Conservation (phyloP, 257 asterid genomes). For the Lavandula angustifolia region DNA sequence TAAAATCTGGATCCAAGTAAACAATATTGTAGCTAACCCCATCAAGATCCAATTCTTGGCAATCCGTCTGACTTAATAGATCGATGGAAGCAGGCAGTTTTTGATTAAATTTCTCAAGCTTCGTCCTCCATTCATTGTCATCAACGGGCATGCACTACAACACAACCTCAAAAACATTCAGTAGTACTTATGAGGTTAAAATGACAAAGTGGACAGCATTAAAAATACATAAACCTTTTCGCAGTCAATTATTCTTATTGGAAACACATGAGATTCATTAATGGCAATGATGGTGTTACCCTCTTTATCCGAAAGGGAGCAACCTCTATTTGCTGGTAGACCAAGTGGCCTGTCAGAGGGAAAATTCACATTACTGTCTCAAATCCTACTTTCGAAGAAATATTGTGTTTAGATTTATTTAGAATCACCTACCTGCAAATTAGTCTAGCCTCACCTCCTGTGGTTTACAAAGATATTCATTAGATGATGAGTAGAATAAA, state of each 20-base stretch:
- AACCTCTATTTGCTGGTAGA: constrained; percentile 52
- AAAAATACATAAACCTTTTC: constrained; percentile 46
- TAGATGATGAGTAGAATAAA: constrained; percentile 12
- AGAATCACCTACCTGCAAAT: constrained; percentile 65
- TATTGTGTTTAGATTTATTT: neutral
- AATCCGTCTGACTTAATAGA: constrained; percentile 33
- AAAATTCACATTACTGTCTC: neutral
- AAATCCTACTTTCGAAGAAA: neutral
- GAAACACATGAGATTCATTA: constrained; percentile 49
- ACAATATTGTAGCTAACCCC: constrained; percentile 56
- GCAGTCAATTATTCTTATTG: constrained; percentile 63
- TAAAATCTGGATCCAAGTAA: constrained; percentile 12
- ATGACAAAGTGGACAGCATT: constrained; percentile 9
- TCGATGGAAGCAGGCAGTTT: constrained; percentile 56
- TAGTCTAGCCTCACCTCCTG: constrained; percentile 64
- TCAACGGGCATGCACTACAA: constrained; percentile 53
- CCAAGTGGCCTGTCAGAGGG: constrained; percentile 52
- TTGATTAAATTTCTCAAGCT: constrained; percentile 36
- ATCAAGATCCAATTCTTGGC: constrained; percentile 47
- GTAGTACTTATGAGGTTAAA: neutral
- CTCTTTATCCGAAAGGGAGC: constrained; percentile 35
- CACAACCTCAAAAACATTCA: constrained; percentile 24
- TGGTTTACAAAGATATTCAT: constrained; percentile 22
- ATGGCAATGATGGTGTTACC: constrained; percentile 38
- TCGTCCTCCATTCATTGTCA: constrained; percentile 48